Conservation (phyloP, 2,329 filamentous ascomycete genomes). For the Aspergillus sp. region DNA sequence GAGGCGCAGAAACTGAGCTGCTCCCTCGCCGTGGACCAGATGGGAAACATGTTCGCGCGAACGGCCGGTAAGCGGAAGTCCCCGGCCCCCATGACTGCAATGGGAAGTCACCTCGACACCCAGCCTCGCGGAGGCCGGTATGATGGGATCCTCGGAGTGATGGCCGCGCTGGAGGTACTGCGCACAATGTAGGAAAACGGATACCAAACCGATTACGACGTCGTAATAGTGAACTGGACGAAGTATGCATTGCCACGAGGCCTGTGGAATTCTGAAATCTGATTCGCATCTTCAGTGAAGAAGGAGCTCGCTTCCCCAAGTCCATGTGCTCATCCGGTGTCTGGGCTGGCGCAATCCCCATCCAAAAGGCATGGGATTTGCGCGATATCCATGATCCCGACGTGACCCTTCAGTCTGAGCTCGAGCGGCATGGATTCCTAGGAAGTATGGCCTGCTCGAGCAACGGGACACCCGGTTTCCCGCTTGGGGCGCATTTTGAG, state of each 20-base stretch:
- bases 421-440: conserved; percentile 59
- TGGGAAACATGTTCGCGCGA: conserved; percentile 34
- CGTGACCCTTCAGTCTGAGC: conserved; percentile 52
- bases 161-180: conserved; percentile 61
- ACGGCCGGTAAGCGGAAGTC: conserved; percentile 12
- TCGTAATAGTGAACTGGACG: conserved; percentile 56
- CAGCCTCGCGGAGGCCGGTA: conserved; percentile 42
- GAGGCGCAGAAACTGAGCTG: conserved; percentile 54
- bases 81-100: conserved; percentile 25
- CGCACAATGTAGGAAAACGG: conserved; percentile 55
- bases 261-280: no score
- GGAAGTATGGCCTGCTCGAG: conserved; percentile 47
- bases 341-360: conserved; percentile 56
- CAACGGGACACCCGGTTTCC: conserved; percentile 34
- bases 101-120: conserved; percentile 37
- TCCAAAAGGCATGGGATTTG: conserved; percentile 51
- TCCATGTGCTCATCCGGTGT: conserved; percentile 65
- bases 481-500: conserved; percentile 67
- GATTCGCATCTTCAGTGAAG: conserved; percentile 54
- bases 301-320: conserved; percentile 66
- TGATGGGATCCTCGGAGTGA: conserved; percentile 64
- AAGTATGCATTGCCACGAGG: conserved; percentile 51
- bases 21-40: conserved; percentile 53
- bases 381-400: conserved; percentile 48
- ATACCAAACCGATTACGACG: conserved; percentile 56